Evolutionary conservation across 169 alveolate genomes (phyloP), one percentile per base, ranked within the genome.

Genomic region (Eimeria acervulina): DNA sequence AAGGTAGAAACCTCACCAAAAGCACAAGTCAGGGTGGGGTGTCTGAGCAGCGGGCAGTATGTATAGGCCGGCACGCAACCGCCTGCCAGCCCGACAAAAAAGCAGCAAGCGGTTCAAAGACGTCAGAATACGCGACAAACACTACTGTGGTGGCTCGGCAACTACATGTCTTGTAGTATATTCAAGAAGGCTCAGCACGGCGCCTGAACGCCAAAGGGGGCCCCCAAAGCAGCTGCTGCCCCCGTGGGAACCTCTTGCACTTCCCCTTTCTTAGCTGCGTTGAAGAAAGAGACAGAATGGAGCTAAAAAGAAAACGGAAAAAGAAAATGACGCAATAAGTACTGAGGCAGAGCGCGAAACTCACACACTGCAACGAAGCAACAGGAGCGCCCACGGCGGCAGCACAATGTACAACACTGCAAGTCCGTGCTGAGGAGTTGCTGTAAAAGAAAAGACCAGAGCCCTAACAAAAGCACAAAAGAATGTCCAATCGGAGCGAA

Each of bases 141-240:
- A 38, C 87, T 40, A 13, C 87, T 44, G 63, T 44, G 8, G 59
- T 38, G 31, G 36, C 59, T 26, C 36, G 38, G 23, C 42, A 38
- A n/a, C 59, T 76, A 76, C 87, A 38, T 76, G 87, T 76, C 87
- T 42, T 76, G 59, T 44, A 42, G 17, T 40, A 40, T 40, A 76
- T n/a, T 26, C 87, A 38, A 76, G 87, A 76, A 76, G 87, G 87
- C 87, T 76, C 21, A 38, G 33, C 36, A 76, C 44, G 87, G 63
- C 2, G 44, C 2, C 55, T 76, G 52, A 40, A 38, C 59, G 63
- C 88, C 72, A 2, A 13, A 81, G 90, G 90, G 90, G 90, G 21
- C 90, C 90, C 90, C 90, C 70, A 81, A 78, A 47, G 89, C 52
- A 19, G 38, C 87, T n/a, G 70, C 90, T 51, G 59, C 59, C 83